phyloP scores from a whole-genome alignment of 257 asterid genomes.

The Scutellaria barbata region DNA sequence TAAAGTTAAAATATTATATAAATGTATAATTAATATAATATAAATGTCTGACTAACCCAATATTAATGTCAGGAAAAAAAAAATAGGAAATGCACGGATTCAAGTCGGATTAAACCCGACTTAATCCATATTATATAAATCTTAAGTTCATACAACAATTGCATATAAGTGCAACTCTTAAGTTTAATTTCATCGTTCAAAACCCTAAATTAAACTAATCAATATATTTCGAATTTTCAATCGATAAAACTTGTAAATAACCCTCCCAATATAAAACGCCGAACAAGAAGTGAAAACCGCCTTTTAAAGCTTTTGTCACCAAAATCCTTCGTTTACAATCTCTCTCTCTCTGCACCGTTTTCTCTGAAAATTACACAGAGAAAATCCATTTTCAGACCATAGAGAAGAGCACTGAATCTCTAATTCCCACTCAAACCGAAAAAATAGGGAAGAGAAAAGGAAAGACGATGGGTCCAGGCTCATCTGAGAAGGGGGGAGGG shows the following conservation, averaged over 20 bases:
- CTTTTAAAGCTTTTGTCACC: conserved; percentile 1
- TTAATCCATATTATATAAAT: too few species aligned
- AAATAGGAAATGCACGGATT: too few species aligned
- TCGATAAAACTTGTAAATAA: not conserved
- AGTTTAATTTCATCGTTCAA: too few species aligned
- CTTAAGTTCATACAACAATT: too few species aligned
- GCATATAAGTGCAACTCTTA: too few species aligned
- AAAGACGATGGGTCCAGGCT: conserved; percentile 32
- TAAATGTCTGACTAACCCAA: too few species aligned
- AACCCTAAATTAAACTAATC: too few species aligned
- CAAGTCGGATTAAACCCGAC: too few species aligned
- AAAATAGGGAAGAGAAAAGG: conserved; percentile 28
- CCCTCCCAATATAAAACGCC: not conserved
- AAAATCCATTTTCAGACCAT: conserved; percentile 3
- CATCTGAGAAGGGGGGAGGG: conserved; percentile 36
- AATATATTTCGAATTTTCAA: too few species aligned
- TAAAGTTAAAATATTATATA: too few species aligned
- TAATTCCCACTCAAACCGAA: not conserved
- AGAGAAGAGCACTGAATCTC: conserved; percentile 18
- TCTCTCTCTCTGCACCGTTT: not conserved
- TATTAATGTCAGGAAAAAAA: too few species aligned
- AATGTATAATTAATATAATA: too few species aligned
- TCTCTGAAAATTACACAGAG: conserved; percentile 11
- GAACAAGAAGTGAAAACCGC: conserved; percentile 27
- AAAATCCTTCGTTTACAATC: not conserved